phyloP scores from a whole-genome alignment of 768 basidiomycete species.

The Mycena vitilis region DNA sequence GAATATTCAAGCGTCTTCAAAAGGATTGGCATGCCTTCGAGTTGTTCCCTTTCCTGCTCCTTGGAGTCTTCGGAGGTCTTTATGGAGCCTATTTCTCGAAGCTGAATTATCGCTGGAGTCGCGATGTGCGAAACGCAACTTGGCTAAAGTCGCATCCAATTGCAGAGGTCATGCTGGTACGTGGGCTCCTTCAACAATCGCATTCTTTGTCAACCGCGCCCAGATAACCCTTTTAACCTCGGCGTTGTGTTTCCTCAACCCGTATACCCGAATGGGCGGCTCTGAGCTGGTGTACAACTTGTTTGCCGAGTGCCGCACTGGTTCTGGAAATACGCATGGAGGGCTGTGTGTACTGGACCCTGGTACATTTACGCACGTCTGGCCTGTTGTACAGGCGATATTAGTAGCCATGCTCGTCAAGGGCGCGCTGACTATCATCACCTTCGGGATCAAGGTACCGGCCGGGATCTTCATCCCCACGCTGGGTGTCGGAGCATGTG shows the following conservation, averaged over 20 bases:
- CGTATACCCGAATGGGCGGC: conserved; percentile 92
- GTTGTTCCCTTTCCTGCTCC: conserved; percentile 82
- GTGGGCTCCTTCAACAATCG: conserved; percentile 39
- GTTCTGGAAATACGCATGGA: conserved; percentile 64
- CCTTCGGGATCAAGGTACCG: conserved; percentile 92
- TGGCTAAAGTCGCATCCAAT: conserved; percentile 87
- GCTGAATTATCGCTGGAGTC: conserved; percentile 90
- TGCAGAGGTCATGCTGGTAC: conserved; percentile 83
- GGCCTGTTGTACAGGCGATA: conserved; percentile 74
- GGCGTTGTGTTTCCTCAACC: conserved; percentile 85
- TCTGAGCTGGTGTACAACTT: conserved; percentile 95
- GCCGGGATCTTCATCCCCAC: conserved; percentile 98
- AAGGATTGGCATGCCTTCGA: conserved; percentile 94
- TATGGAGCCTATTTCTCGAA: conserved; percentile 96
- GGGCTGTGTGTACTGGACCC: conserved; percentile 81
- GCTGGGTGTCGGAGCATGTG: conserved; percentile 93
- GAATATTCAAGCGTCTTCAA: conserved; percentile 3
- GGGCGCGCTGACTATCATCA: conserved; percentile 81
- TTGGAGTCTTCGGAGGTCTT: conserved; percentile 93
- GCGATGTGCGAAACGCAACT: conserved; percentile 81
- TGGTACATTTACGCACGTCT: conserved; percentile 63
- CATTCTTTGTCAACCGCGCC: conserved; percentile 8
- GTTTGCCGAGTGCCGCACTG: conserved; percentile 84
- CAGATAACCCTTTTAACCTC: conserved; percentile 87
- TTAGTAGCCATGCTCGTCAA: conserved; percentile 86